Evolutionary conservation across 768 basidiomycete species (phyloP).

Genomic region (Rhizopogon sp.): DNA sequence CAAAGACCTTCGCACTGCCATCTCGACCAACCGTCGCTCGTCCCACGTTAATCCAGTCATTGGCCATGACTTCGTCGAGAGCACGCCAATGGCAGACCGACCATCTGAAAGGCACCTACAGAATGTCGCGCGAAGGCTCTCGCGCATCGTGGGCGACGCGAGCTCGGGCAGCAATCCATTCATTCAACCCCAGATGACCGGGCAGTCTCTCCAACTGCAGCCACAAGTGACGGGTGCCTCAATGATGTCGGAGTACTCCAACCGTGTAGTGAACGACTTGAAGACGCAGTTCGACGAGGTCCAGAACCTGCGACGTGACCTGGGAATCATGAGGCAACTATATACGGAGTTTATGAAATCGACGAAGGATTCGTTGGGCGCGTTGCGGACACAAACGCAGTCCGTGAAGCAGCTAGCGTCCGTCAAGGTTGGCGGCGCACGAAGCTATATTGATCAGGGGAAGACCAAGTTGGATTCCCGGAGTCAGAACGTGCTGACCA

Average conservation of each 20-base stretch:
- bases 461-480: conserved; percentile 88
- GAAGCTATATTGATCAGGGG: conserved; percentile 86
- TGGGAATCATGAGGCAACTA: conserved; percentile 90
- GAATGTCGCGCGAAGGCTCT: conserved; percentile 66
- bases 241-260: conserved; percentile 64
- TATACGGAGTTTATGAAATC: conserved; percentile 92
- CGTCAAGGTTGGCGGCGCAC: conserved; percentile 76
- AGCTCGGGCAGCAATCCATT: conserved; percentile 30
- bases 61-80: conserved; percentile 55
- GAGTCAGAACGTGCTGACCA: conserved; percentile 85
- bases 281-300: conserved; percentile 94
- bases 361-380: conserved; percentile 80
- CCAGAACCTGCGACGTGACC: conserved; percentile 87
- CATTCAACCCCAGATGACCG: conserved; percentile 60
- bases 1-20: conserved; percentile 75
- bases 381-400: conserved; percentile 78
- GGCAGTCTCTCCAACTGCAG: conserved; percentile 50
- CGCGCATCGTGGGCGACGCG: conserved; percentile 53
- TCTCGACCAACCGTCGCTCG: conserved; percentile 55
- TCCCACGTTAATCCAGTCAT: conserved; percentile 41
- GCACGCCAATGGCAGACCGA: conserved; percentile 58
- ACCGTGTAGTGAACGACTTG: conserved; percentile 72
- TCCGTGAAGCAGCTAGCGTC: conserved; percentile 84
- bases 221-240: conserved; percentile 77
- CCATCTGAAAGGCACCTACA: conserved; percentile 76